A percentile compares a stretch with the other conserved stretches of the same genome.
Conservation (phyloP, 116 monocot genomes). For the Iris pallida region DNA sequence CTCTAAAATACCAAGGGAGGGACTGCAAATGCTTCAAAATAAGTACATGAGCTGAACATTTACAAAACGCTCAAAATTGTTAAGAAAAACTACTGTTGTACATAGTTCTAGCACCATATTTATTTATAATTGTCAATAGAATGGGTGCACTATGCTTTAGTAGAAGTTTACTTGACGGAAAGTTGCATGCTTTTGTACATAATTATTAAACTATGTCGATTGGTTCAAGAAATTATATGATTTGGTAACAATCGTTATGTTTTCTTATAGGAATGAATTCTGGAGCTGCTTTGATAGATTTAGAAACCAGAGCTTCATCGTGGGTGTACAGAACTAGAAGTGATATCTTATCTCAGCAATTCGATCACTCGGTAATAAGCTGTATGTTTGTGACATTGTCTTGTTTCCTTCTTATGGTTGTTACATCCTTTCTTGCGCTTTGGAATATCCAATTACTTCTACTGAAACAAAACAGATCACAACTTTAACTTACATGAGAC, state of each 20-base stretch:
- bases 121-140: background rate
- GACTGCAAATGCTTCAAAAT: too few species aligned
- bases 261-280: conserved; percentile 49
- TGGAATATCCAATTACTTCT: too few species aligned
- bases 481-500: too few species aligned
- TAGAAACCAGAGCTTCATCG: conserved; percentile 50
- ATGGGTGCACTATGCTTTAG: background rate
- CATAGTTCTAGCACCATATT: background rate
- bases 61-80: too few species aligned
- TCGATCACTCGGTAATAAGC: conserved; percentile 53
- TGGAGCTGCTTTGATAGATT: conserved; percentile 52
- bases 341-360: conserved; percentile 66
- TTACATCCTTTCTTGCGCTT: too few species aligned
- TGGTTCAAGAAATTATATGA: conserved; percentile 1
- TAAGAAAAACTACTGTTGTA: too few species aligned
- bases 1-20: too few species aligned
- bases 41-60: too few species aligned
- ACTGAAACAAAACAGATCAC: too few species aligned
- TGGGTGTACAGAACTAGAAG: conserved; percentile 57
- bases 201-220: background rate
- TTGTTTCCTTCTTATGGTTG: background rate
- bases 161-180: background rate
- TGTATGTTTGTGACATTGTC: background rate
- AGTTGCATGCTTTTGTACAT: background rate
- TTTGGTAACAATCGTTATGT: background rate